Evolutionary conservation across 176 grass and related monocot species (phyloP).

Genomic region (Tillandsia fasciculata): DNA sequence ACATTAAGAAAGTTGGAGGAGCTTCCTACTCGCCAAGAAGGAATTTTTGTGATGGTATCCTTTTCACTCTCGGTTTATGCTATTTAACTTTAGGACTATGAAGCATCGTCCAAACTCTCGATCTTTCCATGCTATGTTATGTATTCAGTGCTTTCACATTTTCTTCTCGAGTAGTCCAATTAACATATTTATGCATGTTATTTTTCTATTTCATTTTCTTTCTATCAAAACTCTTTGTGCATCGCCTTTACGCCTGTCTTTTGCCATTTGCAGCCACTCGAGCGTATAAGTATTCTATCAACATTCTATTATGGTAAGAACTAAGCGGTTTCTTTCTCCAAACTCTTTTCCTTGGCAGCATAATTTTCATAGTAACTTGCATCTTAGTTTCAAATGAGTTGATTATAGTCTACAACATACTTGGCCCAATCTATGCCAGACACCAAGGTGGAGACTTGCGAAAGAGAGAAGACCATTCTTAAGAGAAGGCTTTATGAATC

Average conservation of each 20-base stretch:
- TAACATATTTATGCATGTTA: not conserved
- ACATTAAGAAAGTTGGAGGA: conserved; percentile 73
- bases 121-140: not conserved
- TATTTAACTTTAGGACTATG: not conserved
- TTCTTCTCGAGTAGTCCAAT: not conserved
- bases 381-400: conserved; percentile 15
- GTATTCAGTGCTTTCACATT: not conserved
- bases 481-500: conserved; percentile 86
- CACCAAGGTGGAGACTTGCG: conserved; percentile 50
- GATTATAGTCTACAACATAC: not conserved
- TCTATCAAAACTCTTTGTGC: not conserved
- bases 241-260: conserved; percentile 9
- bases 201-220: not conserved
- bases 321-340: not conserved
- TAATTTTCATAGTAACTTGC: not conserved
- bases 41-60: conserved; percentile 89
- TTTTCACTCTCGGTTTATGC: not conserved
- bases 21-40: conserved; percentile 76
- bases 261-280: conserved; percentile 55
- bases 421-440: conserved; percentile 32
- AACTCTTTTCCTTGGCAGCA: not conserved
- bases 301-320: conserved; percentile 84
- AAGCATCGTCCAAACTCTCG: not conserved
- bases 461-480: conserved; percentile 66
- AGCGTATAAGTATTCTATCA: conserved; percentile 80